Percentiles rank a stretch among this genome's conserved stretches.
Evolutionary conservation across 2,329 filamentous ascomycete species (phyloP).

Genomic region (Amphichorda felina): DNA sequence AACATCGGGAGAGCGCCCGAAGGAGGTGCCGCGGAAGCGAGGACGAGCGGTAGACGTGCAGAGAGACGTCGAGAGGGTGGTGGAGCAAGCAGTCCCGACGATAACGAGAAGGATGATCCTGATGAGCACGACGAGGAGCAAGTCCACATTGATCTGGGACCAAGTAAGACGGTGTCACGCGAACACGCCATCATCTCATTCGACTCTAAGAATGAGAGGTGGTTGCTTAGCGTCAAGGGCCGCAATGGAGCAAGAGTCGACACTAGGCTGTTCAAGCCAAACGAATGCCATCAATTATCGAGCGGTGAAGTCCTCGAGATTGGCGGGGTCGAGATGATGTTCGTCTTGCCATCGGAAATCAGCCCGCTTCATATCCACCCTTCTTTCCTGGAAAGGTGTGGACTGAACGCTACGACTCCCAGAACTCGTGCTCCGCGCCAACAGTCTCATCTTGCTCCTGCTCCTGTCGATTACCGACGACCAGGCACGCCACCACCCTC

Average conservation of each 20-base stretch:
- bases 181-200: constrained; percentile 67
- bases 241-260: constrained; percentile 87
- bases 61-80: background rate
- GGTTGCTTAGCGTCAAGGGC: constrained; percentile 80
- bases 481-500: constrained; percentile 43
- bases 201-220: constrained; percentile 55
- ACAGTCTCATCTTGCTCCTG: constrained; percentile 43
- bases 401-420: constrained; percentile 23
- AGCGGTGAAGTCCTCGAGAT: constrained; percentile 91
- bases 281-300: constrained; percentile 52
- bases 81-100: background rate
- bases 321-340: constrained; percentile 94
- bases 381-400: constrained; percentile 57
- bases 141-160: constrained; percentile 81
- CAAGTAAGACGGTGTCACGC: constrained; percentile 70
- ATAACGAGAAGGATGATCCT: constrained; percentile 23
- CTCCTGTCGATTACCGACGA: constrained; percentile 46
- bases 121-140: constrained; percentile 33
- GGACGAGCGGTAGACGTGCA: background rate
- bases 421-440: constrained; percentile 7
- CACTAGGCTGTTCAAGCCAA: constrained; percentile 56
- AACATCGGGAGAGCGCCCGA: constrained; percentile 65
- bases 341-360: constrained; percentile 73
- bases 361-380: constrained; percentile 55
- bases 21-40: constrained; percentile 13